These are phyloP conservation scores for Ogataea salicorniae DNA, from an alignment of 805 yeast genomes.

Conservation along the genomic window DNA sequence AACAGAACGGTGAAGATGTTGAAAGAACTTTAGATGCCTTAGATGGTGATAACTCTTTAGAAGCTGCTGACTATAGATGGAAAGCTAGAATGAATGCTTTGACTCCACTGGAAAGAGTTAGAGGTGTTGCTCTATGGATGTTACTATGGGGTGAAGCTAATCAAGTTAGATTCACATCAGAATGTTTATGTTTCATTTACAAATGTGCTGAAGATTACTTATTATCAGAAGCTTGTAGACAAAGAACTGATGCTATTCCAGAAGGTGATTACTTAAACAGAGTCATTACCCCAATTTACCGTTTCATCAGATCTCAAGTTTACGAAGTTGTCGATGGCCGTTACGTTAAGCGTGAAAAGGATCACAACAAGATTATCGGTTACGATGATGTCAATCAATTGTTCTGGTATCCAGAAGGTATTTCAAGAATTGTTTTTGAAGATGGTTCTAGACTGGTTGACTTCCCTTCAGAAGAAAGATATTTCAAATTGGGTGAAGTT, in stretches of 20 bases:
- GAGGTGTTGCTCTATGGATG: constrained; percentile 71
- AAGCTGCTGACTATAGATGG: constrained; percentile 82
- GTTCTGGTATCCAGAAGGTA: constrained; percentile 99
- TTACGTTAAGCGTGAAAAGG: constrained; percentile 78
- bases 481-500: constrained; percentile 82
- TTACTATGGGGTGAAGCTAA: constrained; percentile 88
- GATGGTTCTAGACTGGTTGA: constrained; percentile 93
- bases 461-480: constrained; percentile 85
- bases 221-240: constrained; percentile 85
- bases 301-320: constrained; percentile 73
- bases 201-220: constrained; percentile 92
- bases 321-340: constrained; percentile 79
- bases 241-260: constrained; percentile 75
- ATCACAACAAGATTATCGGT: constrained; percentile 77
- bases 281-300: constrained; percentile 85
- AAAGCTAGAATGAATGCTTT: constrained; percentile 70
- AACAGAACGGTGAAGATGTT: constrained; percentile 57
- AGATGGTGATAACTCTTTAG: constrained; percentile 80
- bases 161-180: constrained; percentile 90
- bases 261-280: constrained; percentile 91
- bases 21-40: constrained; percentile 56
- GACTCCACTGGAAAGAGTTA: constrained; percentile 72
- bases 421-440: constrained; percentile 82
- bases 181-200: constrained; percentile 87
- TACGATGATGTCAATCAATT: constrained; percentile 98